Evolutionary conservation across 2,329 filamentous ascomycete species (phyloP), one percentile per base, ranked within the genome.

Genomic region (Trichophyton schoenleinii): DNA sequence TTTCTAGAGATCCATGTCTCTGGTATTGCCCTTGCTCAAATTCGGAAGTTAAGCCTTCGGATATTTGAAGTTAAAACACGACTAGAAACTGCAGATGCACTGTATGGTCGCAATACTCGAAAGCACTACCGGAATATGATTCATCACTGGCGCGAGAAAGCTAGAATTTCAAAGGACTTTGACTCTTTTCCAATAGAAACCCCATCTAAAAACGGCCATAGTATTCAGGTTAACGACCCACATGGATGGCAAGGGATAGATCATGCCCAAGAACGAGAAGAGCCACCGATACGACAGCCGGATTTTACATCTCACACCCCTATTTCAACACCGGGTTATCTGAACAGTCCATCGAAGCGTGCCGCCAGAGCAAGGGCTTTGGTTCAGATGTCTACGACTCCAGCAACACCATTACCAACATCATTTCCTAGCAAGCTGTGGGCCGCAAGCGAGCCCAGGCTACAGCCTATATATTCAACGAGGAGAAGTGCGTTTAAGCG

Each of bases 11-110:
- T 80, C 62, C 78, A 77, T 48, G 71, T 78, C 3, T 75, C 80
- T 11, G 71, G 75, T 25, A 70, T 77, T 3, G 78, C 81, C 13
- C 74, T 75, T 9, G 72, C 71, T 13, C 75, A 75, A 25, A 71
- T 85, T 61, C 81, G 80, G 67, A 81, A 78, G 66, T 71, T 85
- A n/a, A 82, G 80, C 60, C 80, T 83, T 71, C 78, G 78, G 6
- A 72, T 81, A 1, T 85, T 85, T 71, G 81, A 82, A 46, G 71
- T 81, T 3, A 74, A 75, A 25, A 77, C 78, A 59, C 76, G 76
- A 25, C 70, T 75, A 8, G 78, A 83, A 61, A 82, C 76, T 46
- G 81, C 81, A 0, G 73, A 79, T 41, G 79, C 81, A 5, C 72
- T 85, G 64, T 73, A 75, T 58, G 75, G 79, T 18, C 73, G 82